These are phyloP conservation scores for Lophiotrema nucula DNA, from an alignment of 495 filamentous ascomycete genomes.

Conservation along the genomic window DNA sequence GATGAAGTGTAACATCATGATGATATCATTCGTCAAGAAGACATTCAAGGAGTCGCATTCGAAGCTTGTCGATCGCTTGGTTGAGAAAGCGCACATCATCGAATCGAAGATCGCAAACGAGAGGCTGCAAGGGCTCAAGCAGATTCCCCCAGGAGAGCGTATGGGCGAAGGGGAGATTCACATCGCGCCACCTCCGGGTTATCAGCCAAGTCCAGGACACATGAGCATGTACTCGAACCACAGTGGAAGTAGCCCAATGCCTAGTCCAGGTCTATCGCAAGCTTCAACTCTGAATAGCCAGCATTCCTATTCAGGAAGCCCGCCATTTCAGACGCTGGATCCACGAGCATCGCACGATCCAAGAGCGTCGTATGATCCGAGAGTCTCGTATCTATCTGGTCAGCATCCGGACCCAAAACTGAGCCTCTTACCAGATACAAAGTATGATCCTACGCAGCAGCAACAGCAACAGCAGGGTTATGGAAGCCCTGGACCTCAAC, in stretches of 20 bases:
- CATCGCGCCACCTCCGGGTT: constrained; percentile 26
- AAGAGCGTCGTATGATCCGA: neutral
- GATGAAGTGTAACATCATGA: constrained; percentile 71
- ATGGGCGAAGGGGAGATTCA: constrained; percentile 20
- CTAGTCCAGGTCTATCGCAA: constrained; percentile 19
- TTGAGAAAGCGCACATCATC: constrained; percentile 54
- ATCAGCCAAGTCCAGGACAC: constrained; percentile 1
- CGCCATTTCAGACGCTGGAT: neutral
- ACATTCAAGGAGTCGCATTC: constrained; percentile 70
- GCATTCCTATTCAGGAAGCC: neutral
- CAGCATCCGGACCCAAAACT: neutral
- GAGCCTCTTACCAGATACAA: neutral
- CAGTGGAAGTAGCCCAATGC: constrained; percentile 1
- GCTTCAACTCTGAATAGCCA: constrained; percentile 4
- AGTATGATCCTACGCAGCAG: neutral
- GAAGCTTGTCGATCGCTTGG: constrained; percentile 62
- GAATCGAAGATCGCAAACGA: constrained; percentile 26
- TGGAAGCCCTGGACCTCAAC: too few relatives aligned
- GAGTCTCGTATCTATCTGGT: neutral
- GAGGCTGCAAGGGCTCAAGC: constrained; percentile 17
- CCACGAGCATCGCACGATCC: neutral
- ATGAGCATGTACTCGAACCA: constrained; percentile 11
- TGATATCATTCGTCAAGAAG: constrained; percentile 70
- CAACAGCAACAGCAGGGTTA: neutral
- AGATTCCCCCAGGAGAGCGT: constrained; percentile 16